These are phyloP conservation scores for Plenodomus biglobosus DNA, from an alignment of 2,329 filamentous ascomycete species.

Conservation along the genomic window DNA sequence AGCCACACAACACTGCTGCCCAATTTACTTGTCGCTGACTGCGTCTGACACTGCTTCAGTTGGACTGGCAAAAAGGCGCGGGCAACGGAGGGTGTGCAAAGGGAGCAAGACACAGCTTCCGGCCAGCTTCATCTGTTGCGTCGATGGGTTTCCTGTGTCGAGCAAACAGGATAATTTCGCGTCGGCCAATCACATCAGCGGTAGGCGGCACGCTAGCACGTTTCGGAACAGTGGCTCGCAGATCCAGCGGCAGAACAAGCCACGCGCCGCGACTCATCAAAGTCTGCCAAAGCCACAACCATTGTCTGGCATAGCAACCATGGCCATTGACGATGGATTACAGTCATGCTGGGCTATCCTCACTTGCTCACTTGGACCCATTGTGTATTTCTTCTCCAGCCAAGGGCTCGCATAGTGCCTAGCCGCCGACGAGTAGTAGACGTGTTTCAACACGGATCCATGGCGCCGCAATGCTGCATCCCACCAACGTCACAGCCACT, in stretches of 20 bases:
- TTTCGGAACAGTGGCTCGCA: conserved; percentile 13
- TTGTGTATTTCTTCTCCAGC: too few species aligned
- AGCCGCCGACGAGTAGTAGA: not conserved
- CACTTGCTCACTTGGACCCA: too few species aligned
- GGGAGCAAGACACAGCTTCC: not conserved
- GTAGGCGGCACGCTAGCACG: conserved; percentile 1
- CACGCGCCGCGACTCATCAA: conserved; percentile 8
- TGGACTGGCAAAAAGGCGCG: not conserved
- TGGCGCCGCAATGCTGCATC: not conserved
- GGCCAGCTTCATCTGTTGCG: conserved; percentile 9
- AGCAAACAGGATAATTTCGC: conserved; percentile 19
- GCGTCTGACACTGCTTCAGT: not conserved
- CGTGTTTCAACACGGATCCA: not conserved
- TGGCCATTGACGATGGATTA: not conserved
- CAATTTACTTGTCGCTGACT: not conserved
- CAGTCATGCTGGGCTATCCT: too few species aligned
- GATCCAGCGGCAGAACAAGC: conserved; percentile 17
- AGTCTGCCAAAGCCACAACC: conserved; percentile 5
- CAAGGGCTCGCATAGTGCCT: not conserved
- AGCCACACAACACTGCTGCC: not conserved
- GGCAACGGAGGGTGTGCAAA: not conserved
- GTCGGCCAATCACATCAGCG: conserved; percentile 11
- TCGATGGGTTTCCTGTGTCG: conserved; percentile 9
- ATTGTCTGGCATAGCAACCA: conserved; percentile 1
- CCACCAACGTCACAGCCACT: not conserved